Evolutionary conservation across 78 protist genomes (phyloP).

Genomic region (Andalucia godoyi): DNA sequence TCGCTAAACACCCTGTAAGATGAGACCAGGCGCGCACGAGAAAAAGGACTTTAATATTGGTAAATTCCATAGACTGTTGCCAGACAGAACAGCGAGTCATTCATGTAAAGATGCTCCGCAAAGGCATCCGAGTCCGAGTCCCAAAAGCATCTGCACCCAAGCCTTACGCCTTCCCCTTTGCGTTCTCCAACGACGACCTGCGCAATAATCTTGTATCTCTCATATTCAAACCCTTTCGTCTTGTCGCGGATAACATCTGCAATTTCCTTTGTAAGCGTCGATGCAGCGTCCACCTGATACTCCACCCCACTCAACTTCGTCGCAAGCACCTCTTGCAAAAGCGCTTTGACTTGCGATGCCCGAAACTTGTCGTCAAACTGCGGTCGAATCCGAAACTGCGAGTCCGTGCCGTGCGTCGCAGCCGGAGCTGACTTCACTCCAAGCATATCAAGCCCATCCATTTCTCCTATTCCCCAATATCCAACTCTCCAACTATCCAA

Average conservation of each 20-base stretch:
- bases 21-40: no score
- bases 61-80: slow-evolving; percentile 32
- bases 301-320: slow-evolving; percentile 1
- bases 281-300: slow-evolving; percentile 7
- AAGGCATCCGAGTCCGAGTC: slow-evolving; percentile 29
- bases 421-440: not conserved
- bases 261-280: slow-evolving; percentile 9
- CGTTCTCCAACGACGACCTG: slow-evolving; percentile 33
- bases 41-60: no score
- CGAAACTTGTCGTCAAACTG: slow-evolving; percentile 14
- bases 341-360: not conserved
- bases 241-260: slow-evolving; percentile 9
- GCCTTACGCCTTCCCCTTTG: slow-evolving; percentile 31
- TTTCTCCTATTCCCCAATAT: no score
- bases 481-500: no score
- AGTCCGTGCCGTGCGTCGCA: not conserved
- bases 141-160: slow-evolving; percentile 37
- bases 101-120: slow-evolving; percentile 9
- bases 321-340: slow-evolving; percentile 5
- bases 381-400: not conserved
- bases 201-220: slow-evolving; percentile 22
- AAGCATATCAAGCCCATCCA: no score
- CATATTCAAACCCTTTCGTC: slow-evolving; percentile 1
- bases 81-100: slow-evolving; percentile 20
- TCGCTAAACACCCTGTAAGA: no score